phyloP scores from a whole-genome alignment of 495 filamentous ascomycete species.

The Recurvomyces mirabilis region DNA sequence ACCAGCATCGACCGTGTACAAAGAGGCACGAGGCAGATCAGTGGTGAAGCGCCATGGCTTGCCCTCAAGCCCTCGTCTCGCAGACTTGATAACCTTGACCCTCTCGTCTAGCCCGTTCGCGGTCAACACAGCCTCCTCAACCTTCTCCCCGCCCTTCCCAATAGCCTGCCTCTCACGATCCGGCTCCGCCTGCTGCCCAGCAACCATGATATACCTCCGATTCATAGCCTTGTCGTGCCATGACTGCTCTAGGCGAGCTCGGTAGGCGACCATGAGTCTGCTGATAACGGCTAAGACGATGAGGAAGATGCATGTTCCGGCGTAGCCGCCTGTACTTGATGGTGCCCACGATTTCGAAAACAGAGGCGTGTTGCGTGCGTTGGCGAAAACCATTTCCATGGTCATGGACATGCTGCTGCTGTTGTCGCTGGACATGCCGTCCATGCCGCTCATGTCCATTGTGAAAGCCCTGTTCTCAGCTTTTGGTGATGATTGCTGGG shows the following conservation, averaged over 20 bases:
- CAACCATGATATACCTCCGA: constrained; percentile 63
- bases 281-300: constrained; percentile 58
- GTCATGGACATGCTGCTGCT: constrained; percentile 19
- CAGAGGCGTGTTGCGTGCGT: constrained; percentile 54
- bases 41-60: constrained; percentile 65
- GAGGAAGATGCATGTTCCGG: constrained; percentile 78
- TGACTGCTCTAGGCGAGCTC: constrained; percentile 42
- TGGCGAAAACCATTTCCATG: constrained; percentile 53
- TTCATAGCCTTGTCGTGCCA: constrained; percentile 56
- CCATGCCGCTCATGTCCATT: constrained; percentile 15
- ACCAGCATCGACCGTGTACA: constrained; percentile 59
- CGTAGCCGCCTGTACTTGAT: constrained; percentile 53
- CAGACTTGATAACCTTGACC: constrained; percentile 54
- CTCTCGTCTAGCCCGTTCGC: constrained; percentile 64
- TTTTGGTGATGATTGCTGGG: background rate
- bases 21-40: constrained; percentile 58
- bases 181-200: constrained; percentile 55
- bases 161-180: constrained; percentile 62
- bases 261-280: constrained; percentile 58
- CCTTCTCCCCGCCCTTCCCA: constrained; percentile 35
- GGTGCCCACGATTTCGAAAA: constrained; percentile 69
- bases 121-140: constrained; percentile 45
- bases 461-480: background rate
- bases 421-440: constrained; percentile 1
- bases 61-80: constrained; percentile 32